Evolutionary conservation across 108 stramenopile genomes (phyloP), one percentile per base, ranked within the genome.

Genomic region (Cylindrotheca fusiformis): DNA sequence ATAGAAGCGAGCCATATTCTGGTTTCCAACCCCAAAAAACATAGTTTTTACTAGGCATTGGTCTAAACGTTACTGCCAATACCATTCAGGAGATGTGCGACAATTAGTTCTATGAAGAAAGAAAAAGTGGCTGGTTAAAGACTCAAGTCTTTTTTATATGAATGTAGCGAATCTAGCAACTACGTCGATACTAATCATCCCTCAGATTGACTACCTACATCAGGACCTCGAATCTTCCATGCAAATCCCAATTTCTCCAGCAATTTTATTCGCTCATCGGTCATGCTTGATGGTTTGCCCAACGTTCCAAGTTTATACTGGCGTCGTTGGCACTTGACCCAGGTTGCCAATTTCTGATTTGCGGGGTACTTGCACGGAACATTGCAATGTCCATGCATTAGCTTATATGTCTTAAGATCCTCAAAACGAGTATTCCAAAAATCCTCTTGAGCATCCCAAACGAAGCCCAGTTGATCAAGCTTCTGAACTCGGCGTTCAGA

Each of bases 161-260:
- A n/a, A n/a, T n/a, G n/a, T n/a, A n/a, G n/a, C n/a, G n/a, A n/a
- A n/a, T n/a, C n/a, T n/a, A n/a, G n/a, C n/a, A n/a, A n/a, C n/a
- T n/a, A n/a, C n/a, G n/a, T n/a, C n/a, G n/a, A n/a, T n/a, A n/a
- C n/a, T n/a, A n/a, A n/a, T n/a, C n/a, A n/a, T n/a, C n/a, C n/a
- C n/a, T n/a, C n/a, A n/a, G n/a, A n/a, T n/a, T n/a, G n/a, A n/a
- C n/a, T n/a, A n/a, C n/a, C n/a, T n/a, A n/a, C n/a, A n/a, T n/a
- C n/a, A n/a, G n/a, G n/a, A n/a, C n/a, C n/a, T n/a, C n/a, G n/a
- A n/a, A n/a, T n/a, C n/a, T n/a, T n/a, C n/a, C n/a, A n/a, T n/a
- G n/a, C n/a, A n/a, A 88, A 88, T 17, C 72, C 80, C 30, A 82
- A 41, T 1, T 51, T 54, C 26, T 82, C 58, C 46, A 87, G 55